phyloP scores from a whole-genome alignment of 345 rosid genomes.

The Firmiana major region DNA sequence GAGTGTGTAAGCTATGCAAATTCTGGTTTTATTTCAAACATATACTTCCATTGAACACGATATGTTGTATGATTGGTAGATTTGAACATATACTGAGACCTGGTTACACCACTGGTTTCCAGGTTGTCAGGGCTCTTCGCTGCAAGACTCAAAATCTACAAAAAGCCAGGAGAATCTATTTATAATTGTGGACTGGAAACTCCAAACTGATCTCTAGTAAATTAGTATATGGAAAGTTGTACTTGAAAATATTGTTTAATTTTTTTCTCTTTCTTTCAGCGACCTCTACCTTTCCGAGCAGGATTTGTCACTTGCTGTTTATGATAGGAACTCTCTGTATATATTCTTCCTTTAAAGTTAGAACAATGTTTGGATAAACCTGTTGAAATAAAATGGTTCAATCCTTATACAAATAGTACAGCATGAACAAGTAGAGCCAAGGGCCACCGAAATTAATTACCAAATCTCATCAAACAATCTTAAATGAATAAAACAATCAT shows the following conservation, averaged over 20 bases:
- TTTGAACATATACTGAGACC: neutral
- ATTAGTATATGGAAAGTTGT: neutral
- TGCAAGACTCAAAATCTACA: neutral
- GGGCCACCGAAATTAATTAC: constrained; percentile 15
- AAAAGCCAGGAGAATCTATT: neutral
- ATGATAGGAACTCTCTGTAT: neutral
- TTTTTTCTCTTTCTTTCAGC: neutral
- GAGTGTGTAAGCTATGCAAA: neutral
- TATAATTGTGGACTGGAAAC: neutral
- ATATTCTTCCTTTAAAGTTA: neutral
- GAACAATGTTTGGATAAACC: neutral
- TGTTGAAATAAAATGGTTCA: neutral
- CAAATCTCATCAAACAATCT: constrained; percentile 11
- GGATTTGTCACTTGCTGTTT: neutral
- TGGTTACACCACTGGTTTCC: neutral
- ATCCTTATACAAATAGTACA: constrained; percentile 14
- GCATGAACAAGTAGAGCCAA: constrained; percentile 18
- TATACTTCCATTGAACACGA: neutral
- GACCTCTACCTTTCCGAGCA: neutral
- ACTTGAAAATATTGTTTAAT: neutral
- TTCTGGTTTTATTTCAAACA: neutral
- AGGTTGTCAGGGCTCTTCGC: neutral
- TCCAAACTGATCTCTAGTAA: neutral
- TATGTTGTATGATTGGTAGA: neutral
- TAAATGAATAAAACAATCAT: constrained; percentile 27